Evolutionary conservation across 73 alveolate species (phyloP).

Genomic region (Durusdinium trenchii): DNA sequence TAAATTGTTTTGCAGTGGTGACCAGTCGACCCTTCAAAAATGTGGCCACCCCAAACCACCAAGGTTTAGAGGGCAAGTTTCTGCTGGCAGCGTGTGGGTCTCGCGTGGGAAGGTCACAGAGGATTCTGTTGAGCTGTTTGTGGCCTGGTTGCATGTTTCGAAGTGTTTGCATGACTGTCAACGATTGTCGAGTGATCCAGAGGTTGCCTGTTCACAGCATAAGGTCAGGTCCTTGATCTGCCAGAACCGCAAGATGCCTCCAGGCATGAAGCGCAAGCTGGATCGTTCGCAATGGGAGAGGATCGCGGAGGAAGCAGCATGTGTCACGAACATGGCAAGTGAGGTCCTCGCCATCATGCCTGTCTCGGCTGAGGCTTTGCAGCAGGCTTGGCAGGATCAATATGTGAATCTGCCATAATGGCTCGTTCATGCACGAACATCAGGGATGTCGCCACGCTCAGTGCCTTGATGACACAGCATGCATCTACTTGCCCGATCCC

Average conservation of each 20-base stretch:
- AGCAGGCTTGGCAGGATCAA: not conserved
- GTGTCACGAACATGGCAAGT: not conserved
- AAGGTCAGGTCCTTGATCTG: not conserved
- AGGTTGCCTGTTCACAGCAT: not conserved
- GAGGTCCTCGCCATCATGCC: constrained; percentile 11
- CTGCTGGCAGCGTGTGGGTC: not conserved
- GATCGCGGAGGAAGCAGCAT: constrained; percentile 1
- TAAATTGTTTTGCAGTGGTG: not conserved
- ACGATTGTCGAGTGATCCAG: no score
- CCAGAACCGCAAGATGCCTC: not conserved
- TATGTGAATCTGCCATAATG: constrained; percentile 11
- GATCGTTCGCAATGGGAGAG: not conserved
- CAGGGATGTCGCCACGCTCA: constrained; percentile 10
- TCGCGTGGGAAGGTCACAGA: constrained; percentile 25
- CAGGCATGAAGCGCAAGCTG: not conserved
- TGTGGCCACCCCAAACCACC: not conserved
- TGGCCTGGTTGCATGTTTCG: not conserved
- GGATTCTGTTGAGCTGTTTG: not conserved
- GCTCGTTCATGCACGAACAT: not conserved
- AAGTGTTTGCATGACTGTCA: no score
- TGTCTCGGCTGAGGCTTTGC: not conserved
- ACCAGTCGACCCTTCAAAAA: not conserved
- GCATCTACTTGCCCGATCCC: constrained; percentile 1
- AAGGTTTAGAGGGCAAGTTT: not conserved
- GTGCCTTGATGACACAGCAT: constrained; percentile 1